phyloP scores from a whole-genome alignment of 176 grass and related monocot species.

The Pharus latifolius region DNA sequence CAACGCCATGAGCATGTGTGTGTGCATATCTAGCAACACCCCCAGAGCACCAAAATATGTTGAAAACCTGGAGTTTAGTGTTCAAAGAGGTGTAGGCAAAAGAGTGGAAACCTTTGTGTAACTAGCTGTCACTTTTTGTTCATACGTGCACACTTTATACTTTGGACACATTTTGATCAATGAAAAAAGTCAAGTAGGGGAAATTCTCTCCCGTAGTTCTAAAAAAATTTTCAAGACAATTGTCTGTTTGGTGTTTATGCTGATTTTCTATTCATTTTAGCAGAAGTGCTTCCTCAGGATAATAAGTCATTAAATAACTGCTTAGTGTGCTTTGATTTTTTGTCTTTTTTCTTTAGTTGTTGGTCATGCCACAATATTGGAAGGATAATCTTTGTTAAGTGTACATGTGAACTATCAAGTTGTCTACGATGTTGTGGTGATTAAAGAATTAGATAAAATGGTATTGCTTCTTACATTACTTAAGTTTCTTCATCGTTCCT shows the following conservation, averaged over 20 bases:
- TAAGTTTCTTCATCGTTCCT: neutral
- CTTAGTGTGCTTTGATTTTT: conserved; percentile 11
- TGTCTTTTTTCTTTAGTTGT: neutral
- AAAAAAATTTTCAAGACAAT: neutral
- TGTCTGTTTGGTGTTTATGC: neutral
- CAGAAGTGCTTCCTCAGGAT: neutral
- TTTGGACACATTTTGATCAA: too few relatives aligned
- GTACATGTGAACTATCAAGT: neutral
- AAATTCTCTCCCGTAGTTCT: too few relatives aligned
- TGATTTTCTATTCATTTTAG: neutral
- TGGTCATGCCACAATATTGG: conserved; percentile 7
- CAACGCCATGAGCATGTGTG: too few relatives aligned
- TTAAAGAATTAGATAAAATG: neutral
- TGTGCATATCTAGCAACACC: too few relatives aligned
- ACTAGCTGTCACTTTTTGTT: too few relatives aligned
- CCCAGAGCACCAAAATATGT: too few relatives aligned
- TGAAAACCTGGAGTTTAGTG: too few relatives aligned
- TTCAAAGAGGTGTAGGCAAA: too few relatives aligned
- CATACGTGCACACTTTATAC: too few relatives aligned
- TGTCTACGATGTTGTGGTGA: neutral
- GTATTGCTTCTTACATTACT: neutral
- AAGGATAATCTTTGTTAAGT: conserved; percentile 11
- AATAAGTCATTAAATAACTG: neutral
- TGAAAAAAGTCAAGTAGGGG: too few relatives aligned
- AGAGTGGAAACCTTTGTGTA: too few relatives aligned